Base-by-base conservation (phyloP, 2,329 filamentous ascomycete genomes). In the Claviceps monticola region DNA sequence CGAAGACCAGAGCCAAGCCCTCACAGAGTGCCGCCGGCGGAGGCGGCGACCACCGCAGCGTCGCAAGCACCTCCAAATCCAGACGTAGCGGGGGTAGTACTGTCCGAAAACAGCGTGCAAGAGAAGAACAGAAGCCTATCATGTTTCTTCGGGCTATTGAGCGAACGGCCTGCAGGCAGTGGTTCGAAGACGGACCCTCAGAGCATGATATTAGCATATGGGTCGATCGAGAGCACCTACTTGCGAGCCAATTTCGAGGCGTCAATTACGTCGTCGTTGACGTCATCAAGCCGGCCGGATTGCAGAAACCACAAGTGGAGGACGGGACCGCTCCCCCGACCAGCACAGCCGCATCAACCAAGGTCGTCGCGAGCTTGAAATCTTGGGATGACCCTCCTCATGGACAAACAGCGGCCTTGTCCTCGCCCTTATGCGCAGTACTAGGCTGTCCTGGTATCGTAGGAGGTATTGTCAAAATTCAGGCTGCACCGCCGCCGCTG, bases 301-400 rank as follows among this genome's bases (percentile, higher is more conserved):
- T 95, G 23, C 82, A 89, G 57, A 82, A 83, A 58, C 77, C 83
- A 44, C 75, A 82, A 44, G 73, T 77, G 47, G 84, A 91, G 57
- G 81, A 81, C 51, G 83, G 86, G 49, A 75, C 78, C 21, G 73
- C 76, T 52, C 68, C 70, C 50, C 74, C 82, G 1, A 71, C 75
- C 7, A 62, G 58, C 34, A 56, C 55, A 16, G 63, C 65, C 4
- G 59, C 66, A 3, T 60, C 65, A 13, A 61, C 66, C 16, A 91
- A 83, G 58, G 70, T 97, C 1, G 78, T 97, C 39, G 91, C 89
- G 2, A 80, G 79, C 56, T 66, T 97, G 3, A 72, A 78, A 41
- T 70, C 80, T 1, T 98, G 93, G 94, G 79, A 90, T 53, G 88
- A 95, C 61, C 84, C 89, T 1, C 89, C 93, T 1, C 88, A 91